Conservation (phyloP, 176 grass and related monocot species). For the Raddia distichophylla region DNA sequence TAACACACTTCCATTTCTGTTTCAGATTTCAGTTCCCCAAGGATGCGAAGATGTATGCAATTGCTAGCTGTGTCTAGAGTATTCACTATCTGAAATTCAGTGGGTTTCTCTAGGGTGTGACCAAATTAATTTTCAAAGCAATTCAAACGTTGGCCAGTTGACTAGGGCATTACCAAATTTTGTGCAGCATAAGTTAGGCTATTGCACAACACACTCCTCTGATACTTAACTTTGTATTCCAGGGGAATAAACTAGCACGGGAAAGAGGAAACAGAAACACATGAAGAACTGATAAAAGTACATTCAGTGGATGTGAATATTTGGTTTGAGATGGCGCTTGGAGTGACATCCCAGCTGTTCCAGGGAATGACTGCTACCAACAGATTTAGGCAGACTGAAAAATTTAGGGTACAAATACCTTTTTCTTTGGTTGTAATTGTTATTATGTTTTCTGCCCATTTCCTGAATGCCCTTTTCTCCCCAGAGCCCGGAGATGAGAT, state of each 20-base stretch:
- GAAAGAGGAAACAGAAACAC: neutral
- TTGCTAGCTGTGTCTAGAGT: neutral
- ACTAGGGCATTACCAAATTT: neutral
- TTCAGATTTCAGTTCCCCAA: neutral
- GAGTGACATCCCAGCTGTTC: conserved; percentile 65
- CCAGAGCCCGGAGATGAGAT: conserved; percentile 67
- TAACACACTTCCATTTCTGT: neutral
- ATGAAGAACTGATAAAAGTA: conserved; percentile 37
- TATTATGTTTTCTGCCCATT: conserved; percentile 21
- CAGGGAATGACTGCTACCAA: conserved; percentile 47
- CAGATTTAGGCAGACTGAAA: conserved; percentile 47
- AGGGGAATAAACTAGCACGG: conserved; percentile 23
- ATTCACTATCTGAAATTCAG: neutral
- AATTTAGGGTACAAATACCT: conserved; percentile 57
- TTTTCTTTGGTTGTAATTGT: conserved; percentile 28
- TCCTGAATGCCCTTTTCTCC: neutral
- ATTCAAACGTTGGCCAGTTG: neutral
- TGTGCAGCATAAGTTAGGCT: neutral
- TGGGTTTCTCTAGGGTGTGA: neutral
- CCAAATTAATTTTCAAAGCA: neutral
- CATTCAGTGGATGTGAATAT: conserved; percentile 40
- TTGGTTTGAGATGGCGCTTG: conserved; percentile 68
- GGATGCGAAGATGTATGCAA: neutral
- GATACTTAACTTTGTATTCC: conserved; percentile 26
- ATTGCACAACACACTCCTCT: conserved; percentile 11